Percentiles rank a stretch among this genome's conserved stretches.
Conservation (phyloP, 1,284 basidiomycete species). For the Trichosporon sp. region DNA sequence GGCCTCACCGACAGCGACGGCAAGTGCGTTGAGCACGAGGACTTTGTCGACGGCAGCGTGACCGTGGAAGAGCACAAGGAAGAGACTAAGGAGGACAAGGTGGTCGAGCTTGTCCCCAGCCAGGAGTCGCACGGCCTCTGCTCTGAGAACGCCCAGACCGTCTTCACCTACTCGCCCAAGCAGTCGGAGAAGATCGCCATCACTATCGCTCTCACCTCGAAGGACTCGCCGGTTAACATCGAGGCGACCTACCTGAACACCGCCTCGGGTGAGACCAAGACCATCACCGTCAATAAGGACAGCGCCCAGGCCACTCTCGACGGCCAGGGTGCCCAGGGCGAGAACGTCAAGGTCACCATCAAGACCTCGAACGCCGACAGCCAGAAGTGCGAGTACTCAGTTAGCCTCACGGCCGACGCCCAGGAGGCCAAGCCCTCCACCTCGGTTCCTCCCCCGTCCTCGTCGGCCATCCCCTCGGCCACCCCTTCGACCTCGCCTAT, state of each 20-base stretch:
- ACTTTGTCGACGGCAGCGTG: neutral
- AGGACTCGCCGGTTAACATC: slow-evolving; percentile 4
- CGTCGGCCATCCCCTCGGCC: neutral
- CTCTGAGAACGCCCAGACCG: neutral
- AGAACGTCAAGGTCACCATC: slow-evolving; percentile 5
- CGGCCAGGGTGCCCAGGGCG: neutral
- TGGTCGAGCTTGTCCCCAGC: too few relatives aligned
- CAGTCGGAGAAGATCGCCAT: neutral
- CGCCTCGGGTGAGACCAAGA: neutral
- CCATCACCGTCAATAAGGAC: slow-evolving; percentile 1
- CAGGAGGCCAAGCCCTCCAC: too few relatives aligned
- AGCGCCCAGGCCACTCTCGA: neutral
- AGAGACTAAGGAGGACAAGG: too few relatives aligned
- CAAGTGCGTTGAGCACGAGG: slow-evolving; percentile 6
- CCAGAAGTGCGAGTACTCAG: slow-evolving; percentile 9
- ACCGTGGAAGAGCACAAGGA: too few relatives aligned
- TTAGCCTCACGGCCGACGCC: neutral
- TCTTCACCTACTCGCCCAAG: slow-evolving; percentile 10
- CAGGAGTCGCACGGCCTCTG: slow-evolving; percentile 13
- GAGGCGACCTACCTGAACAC: neutral
- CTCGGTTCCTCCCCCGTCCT: neutral
- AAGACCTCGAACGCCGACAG: slow-evolving; percentile 1
- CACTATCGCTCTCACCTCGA: slow-evolving; percentile 8
- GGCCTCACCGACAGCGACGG: slow-evolving; percentile 14
- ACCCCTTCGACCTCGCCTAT: neutral